Conservation (phyloP, 2,329 filamentous ascomycete genomes). For the Dactylellina cionopaga region DNA sequence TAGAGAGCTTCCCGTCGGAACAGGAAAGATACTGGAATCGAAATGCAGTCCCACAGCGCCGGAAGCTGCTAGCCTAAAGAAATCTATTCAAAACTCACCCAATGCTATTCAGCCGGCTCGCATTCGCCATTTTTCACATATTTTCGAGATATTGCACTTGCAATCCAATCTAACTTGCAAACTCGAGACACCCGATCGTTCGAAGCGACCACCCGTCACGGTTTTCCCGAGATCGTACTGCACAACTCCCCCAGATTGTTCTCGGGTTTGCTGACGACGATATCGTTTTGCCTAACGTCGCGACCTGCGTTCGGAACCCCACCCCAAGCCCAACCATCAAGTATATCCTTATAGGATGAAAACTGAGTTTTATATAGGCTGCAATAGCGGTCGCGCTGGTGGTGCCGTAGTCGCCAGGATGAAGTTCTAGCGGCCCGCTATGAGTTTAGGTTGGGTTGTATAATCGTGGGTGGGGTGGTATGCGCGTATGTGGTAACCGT, state of each 20-base stretch:
- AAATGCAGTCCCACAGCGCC: not conserved
- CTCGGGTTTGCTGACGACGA: not conserved
- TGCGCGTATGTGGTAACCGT: not conserved
- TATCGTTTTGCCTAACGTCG: not conserved
- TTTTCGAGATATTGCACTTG: not conserved
- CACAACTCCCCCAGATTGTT: not conserved
- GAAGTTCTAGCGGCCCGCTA: not conserved
- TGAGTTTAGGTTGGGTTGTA: not conserved
- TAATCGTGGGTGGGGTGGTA: not conserved
- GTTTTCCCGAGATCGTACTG: too few species aligned
- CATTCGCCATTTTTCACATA: not conserved
- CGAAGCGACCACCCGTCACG: not conserved
- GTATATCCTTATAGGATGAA: not conserved
- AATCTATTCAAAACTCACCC: not conserved
- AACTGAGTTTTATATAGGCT: not conserved
- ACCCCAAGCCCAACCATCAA: not conserved
- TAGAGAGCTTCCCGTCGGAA: not conserved
- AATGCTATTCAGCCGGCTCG: not conserved
- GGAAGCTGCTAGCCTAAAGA: not conserved
- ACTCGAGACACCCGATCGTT: not conserved
- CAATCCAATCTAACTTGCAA: not conserved
- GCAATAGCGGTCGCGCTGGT: not conserved
- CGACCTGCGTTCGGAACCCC: not conserved
- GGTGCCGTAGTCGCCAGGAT: not conserved
- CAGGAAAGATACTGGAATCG: not conserved